These are phyloP conservation scores for Fomitiporia mediterranea DNA, from an alignment of 1,284 basidiomycete species.

Conservation along the genomic window DNA sequence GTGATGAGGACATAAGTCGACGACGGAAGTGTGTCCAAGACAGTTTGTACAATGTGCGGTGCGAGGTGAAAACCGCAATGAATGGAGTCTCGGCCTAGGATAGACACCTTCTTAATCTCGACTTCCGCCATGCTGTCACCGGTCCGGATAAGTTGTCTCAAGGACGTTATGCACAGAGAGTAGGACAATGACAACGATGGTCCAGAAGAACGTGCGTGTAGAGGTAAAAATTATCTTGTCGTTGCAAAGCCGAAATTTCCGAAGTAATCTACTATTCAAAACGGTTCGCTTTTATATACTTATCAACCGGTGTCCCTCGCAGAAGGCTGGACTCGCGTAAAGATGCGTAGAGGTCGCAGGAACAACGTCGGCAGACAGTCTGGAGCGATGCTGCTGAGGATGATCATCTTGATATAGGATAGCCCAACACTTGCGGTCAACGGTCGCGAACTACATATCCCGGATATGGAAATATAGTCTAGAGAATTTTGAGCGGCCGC, in stretches of 20 bases:
- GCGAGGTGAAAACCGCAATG: constrained; percentile 90
- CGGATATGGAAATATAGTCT: background rate
- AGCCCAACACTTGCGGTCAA: background rate
- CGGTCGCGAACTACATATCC: background rate
- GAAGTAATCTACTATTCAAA: background rate
- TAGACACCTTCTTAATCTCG: constrained; percentile 68
- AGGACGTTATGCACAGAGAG: background rate
- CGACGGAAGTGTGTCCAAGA: constrained; percentile 71
- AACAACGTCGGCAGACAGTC: background rate
- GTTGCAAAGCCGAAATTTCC: background rate
- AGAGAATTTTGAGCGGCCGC: background rate
- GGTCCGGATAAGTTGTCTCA: background rate
- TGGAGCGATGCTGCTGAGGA: background rate
- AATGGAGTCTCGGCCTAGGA: constrained; percentile 84
- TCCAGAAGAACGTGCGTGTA: background rate
- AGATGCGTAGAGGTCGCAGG: constrained; percentile 3
- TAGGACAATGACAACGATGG: background rate
- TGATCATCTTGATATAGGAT: background rate
- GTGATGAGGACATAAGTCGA: constrained; percentile 93
- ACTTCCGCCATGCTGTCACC: constrained; percentile 28
- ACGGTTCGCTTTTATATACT: background rate
- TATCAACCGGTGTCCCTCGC: no score
- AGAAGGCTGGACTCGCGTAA: background rate
- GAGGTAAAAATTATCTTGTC: background rate
- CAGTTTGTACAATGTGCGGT: constrained; percentile 80